A percentile compares a stretch with the other conserved stretches of the same genome.
Conservation (phyloP, 2,329 filamentous ascomycete species). For the Diplodia mutila region DNA sequence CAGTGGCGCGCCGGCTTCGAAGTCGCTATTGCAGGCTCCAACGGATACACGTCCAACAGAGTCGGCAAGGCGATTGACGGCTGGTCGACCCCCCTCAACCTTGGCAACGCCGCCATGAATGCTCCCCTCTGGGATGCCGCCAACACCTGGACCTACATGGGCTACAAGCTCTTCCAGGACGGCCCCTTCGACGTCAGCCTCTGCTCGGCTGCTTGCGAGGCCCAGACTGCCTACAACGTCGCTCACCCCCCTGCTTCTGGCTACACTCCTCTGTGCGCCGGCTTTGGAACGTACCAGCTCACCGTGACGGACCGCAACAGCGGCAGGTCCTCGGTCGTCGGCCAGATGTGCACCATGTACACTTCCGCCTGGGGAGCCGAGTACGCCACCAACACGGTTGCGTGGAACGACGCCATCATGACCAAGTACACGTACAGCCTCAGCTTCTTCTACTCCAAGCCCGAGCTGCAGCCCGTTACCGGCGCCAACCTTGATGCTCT, state of each 20-base stretch:
- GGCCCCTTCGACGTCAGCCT: slow-evolving; percentile 36
- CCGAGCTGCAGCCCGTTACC: neutral
- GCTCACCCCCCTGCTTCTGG: slow-evolving; percentile 1
- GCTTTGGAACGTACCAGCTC: slow-evolving; percentile 40
- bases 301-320: slow-evolving; percentile 30
- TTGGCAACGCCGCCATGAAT: slow-evolving; percentile 35
- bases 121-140: slow-evolving; percentile 29
- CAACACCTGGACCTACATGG: slow-evolving; percentile 34
- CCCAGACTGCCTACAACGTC: slow-evolving; percentile 10
- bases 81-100: slow-evolving; percentile 25
- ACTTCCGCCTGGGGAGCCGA: neutral
- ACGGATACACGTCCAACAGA: slow-evolving; percentile 27
- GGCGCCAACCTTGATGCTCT: neutral
- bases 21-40: slow-evolving; percentile 29
- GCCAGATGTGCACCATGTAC: slow-evolving; percentile 32
- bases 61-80: slow-evolving; percentile 10
- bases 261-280: slow-evolving; percentile 32
- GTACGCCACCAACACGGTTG: neutral
- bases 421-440: slow-evolving; percentile 9
- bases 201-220: slow-evolving; percentile 36
- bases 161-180: slow-evolving; percentile 33
- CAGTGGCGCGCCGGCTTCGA: slow-evolving; percentile 32
- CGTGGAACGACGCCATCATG: neutral
- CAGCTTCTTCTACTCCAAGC: slow-evolving; percentile 6
- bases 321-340: neutral